Evolutionary conservation across 2,329 filamentous ascomycete species (phyloP).

Genomic region (Aureobasidium subglaciale): DNA sequence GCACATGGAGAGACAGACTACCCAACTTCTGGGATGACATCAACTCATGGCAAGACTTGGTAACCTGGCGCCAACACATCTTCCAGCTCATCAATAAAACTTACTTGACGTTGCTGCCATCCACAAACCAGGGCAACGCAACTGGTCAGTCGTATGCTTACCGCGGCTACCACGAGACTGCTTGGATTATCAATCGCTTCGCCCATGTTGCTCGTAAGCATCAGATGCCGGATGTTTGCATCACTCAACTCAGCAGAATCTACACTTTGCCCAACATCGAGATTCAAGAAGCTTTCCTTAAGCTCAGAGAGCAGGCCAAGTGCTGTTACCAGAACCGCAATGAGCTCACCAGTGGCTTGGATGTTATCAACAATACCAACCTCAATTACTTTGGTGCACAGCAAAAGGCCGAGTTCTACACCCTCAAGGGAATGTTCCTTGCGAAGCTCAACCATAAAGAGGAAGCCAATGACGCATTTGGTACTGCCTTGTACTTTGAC

Average conservation of each 20-base stretch:
- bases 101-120: conserved; percentile 78
- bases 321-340: conserved; percentile 96
- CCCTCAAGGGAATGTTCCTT: conserved; percentile 97
- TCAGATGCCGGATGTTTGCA: conserved; percentile 92
- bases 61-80: conserved; percentile 99
- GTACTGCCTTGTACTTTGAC: conserved; percentile 91
- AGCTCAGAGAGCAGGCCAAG: conserved; percentile 95
- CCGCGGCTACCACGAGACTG: conserved; percentile 94
- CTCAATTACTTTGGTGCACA: conserved; percentile 94
- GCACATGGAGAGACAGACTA: conserved; percentile 89
- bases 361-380: conserved; percentile 99
- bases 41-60: conserved; percentile 96
- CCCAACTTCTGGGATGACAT: conserved; percentile 99
- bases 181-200: conserved; percentile 99
- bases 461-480: conserved; percentile 89
- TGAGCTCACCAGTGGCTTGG: conserved; percentile 84
- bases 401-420: conserved; percentile 99
- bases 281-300: conserved; percentile 98
- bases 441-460: conserved; percentile 86
- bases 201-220: conserved; percentile 97
- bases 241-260: conserved; percentile 91
- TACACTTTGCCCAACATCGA: conserved; percentile 99
- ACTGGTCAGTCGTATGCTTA: conserved; percentile 93
- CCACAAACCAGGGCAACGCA: conserved; percentile 65
- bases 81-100: conserved; percentile 95